These are phyloP conservation scores for Acacia crassicarpa DNA, from an alignment of 306 rosid genomes.

Conservation along the genomic window DNA sequence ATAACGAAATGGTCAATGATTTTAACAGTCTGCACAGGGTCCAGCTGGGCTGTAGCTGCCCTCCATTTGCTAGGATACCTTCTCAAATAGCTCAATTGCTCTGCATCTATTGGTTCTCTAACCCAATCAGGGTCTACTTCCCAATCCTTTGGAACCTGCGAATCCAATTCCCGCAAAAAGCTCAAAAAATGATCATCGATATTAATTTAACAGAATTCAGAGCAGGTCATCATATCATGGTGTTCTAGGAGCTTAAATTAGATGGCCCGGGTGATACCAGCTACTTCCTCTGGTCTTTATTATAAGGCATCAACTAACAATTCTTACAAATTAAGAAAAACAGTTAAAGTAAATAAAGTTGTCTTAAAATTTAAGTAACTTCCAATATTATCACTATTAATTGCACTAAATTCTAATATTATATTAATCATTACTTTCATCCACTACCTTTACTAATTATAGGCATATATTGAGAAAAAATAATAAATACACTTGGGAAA, in stretches of 20 bases:
- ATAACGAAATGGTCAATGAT: constrained; percentile 84
- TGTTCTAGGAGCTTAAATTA: background rate
- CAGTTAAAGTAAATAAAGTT: no score
- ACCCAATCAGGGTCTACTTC: constrained; percentile 56
- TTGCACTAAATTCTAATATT: no score
- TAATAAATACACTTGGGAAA: no score
- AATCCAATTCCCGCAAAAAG: constrained; percentile 10
- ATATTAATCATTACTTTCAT: no score
- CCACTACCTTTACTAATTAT: no score
- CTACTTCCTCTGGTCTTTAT: no score
- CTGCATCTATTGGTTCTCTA: constrained; percentile 32
- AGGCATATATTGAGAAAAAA: no score
- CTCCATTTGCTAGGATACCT: constrained; percentile 55
- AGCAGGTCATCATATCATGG: background rate
- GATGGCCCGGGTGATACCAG: background rate
- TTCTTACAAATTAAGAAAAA: no score
- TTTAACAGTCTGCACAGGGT: constrained; percentile 80
- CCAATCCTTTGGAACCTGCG: constrained; percentile 60
- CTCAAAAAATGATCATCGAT: background rate
- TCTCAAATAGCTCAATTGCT: constrained; percentile 41
- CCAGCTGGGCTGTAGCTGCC: constrained; percentile 63
- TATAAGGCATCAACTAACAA: no score
- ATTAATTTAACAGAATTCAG: background rate
- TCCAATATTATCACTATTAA: no score
- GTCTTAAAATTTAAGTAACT: no score